Evolutionary conservation across 2,329 filamentous ascomycete species (phyloP).

Genomic region (Claviceps monticola): DNA sequence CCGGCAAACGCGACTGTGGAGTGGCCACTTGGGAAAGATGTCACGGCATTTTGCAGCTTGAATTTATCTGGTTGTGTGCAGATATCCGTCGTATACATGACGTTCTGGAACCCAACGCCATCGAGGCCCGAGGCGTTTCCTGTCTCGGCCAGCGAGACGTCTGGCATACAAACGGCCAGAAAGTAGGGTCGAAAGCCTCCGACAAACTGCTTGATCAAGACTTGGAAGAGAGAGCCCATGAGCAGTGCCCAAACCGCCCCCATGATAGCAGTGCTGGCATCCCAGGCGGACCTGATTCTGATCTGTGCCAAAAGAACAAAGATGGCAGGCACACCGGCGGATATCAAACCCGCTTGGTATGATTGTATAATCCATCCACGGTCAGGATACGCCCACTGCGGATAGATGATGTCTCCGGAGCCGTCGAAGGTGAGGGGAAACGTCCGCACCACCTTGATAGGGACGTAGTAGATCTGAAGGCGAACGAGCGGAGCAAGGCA

Average conservation of each 20-base stretch:
- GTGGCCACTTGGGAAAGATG: constrained; percentile 56
- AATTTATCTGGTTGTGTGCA: constrained; percentile 42
- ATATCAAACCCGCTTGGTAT: constrained; percentile 42
- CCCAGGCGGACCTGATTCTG: constrained; percentile 42
- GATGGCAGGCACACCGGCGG: constrained; percentile 40
- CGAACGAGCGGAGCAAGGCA: not conserved
- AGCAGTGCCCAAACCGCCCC: constrained; percentile 48
- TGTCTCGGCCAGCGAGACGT: constrained; percentile 27
- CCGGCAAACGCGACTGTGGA: constrained; percentile 50
- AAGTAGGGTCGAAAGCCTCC: constrained; percentile 52
- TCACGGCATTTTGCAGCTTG: constrained; percentile 45
- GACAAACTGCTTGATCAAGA: constrained; percentile 52
- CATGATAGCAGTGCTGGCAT: constrained; percentile 47
- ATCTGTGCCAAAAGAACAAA: constrained; percentile 44
- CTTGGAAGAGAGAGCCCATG: constrained; percentile 48
- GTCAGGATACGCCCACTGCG: constrained; percentile 49
- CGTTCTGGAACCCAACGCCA: constrained; percentile 36
- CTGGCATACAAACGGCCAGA: constrained; percentile 48
- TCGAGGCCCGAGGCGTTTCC: constrained; percentile 27
- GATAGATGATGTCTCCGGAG: constrained; percentile 49
- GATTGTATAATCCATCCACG: constrained; percentile 49
- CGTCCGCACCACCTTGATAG: constrained; percentile 40
- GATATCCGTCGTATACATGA: constrained; percentile 51
- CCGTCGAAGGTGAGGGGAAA: constrained; percentile 46
- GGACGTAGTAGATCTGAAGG: constrained; percentile 34